A percentile compares a stretch with the other conserved stretches of the same genome.
These are phyloP conservation scores for Coniochaeta prunicola DNA, from an alignment of 2,329 filamentous ascomycete genomes.

Conservation along the genomic window DNA sequence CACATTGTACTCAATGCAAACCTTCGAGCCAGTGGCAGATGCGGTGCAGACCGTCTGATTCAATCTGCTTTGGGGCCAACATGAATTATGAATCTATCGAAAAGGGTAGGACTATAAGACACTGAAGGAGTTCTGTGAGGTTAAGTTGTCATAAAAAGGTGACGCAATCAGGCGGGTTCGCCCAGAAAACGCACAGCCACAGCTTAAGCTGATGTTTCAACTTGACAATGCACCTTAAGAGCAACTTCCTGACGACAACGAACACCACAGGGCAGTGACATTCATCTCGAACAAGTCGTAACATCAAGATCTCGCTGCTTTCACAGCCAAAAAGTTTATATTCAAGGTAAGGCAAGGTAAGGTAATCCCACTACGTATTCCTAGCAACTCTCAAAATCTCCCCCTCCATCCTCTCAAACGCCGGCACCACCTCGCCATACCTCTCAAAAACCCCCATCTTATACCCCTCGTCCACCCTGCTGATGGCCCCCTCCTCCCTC, in stretches of 20 bases:
- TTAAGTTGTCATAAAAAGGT: no score
- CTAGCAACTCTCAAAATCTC: constrained; percentile 45
- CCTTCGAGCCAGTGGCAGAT: no score
- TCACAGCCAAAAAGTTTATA: no score
- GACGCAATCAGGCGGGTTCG: background rate
- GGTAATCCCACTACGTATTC: no score
- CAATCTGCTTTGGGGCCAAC: no score
- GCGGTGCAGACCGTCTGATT: no score
- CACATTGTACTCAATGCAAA: background rate
- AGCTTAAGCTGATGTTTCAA: background rate
- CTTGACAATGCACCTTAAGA: no score
- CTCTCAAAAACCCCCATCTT: constrained; percentile 63
- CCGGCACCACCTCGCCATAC: constrained; percentile 70
- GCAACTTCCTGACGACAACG: background rate
- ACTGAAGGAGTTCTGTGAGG: background rate
- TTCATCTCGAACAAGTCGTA: no score
- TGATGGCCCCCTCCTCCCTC: constrained; percentile 76
- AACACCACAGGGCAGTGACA: no score
- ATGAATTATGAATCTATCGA: no score
- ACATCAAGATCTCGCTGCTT: no score
- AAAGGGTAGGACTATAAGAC: background rate
- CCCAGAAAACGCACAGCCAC: background rate
- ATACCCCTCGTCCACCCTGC: constrained; percentile 79
- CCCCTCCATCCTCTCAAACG: constrained; percentile 71
- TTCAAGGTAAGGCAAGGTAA: no score